Percentiles rank a stretch among this genome's conserved stretches.
Evolutionary conservation across 2,329 filamentous ascomycete genomes (phyloP).

Genomic region (Sclerotinia glacialis): DNA sequence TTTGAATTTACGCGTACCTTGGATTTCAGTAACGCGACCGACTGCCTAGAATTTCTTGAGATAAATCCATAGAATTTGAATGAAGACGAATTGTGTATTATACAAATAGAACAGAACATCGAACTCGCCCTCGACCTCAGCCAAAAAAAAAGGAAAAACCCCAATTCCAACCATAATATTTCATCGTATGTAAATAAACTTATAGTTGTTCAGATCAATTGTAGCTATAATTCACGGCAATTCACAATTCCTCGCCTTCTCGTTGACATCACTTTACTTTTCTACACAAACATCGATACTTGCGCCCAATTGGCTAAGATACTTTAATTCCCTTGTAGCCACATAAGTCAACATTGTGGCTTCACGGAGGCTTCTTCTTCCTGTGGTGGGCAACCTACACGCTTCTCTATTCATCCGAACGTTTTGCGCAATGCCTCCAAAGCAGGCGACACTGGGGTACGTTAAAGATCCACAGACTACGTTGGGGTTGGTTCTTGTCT

Average conservation of each 20-base stretch:
- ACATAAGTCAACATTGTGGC: conserved; percentile 33
- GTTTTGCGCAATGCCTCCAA: conserved; percentile 38
- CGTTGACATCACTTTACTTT: background rate
- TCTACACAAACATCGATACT: background rate
- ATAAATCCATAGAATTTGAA: background rate
- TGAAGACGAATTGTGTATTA: background rate
- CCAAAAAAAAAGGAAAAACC: too few species aligned
- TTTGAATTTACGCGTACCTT: conserved; percentile 1
- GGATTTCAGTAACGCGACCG: conserved; percentile 6
- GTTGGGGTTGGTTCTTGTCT: conserved; percentile 58
- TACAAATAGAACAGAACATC: background rate
- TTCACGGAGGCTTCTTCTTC: conserved; percentile 30
- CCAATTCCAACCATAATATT: background rate
- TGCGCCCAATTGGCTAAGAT: background rate
- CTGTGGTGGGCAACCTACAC: conserved; percentile 25
- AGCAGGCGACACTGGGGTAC: conserved; percentile 83
- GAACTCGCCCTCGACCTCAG: too few species aligned
- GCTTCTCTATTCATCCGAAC: conserved; percentile 25
- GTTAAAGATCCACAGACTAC: conserved; percentile 72
- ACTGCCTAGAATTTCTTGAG: conserved; percentile 1
- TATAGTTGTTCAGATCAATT: background rate
- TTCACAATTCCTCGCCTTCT: background rate
- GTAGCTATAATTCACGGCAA: conserved; percentile 1
- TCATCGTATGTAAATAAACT: too few species aligned
- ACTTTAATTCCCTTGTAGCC: background rate